Base-by-base conservation (phyloP, 2,329 filamentous ascomycete species). In the Fusarium globosum region DNA sequence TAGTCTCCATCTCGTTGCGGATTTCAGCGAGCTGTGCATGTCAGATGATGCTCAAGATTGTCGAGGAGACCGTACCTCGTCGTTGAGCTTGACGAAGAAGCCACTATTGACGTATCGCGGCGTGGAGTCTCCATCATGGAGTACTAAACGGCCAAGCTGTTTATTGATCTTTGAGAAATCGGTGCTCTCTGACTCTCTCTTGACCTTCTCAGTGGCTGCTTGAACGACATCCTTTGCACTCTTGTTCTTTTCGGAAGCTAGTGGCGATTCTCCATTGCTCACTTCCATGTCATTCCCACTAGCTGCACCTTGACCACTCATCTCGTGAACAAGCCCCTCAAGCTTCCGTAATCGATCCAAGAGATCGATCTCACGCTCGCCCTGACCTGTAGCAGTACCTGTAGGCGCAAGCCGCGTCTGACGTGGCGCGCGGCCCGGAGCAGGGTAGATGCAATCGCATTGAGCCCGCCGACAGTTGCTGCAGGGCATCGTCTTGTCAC, bases 401-500 rank as follows among this genome's bases (percentile, higher is more conserved):
- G 84, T 81, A 26, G 85, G 89, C 14, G 26, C 30, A 30, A 86
- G 85, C 23, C 90, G 87, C 61, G 87, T 86, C 71, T 92, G 90
- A 38, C 92, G 86, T 13, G 92, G 92, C 5, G 92, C 92, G 61
- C 92, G 88, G 15, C 92, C 93, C 2, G 92, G 92, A 3, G 91
- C 90, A 1, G 93, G 93, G 76, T 93, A 94, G 55, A 93, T 83
- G 81, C 93, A 95, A 76, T 92, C 88, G 66, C 92, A 92, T 75
- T 90, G 84, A 39, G 91, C 91, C 69, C 91, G 89, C 45, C 71
- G 71, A 49, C 71, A 73, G 30, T 74, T 73, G 52, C 62, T 72
- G 80, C 92, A 94, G 18, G 92, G 91, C 85, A 93, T 89, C 74
- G 88, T 86, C 83, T 94, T 94, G 83, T 94, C 92, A 85, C 93